A percentile compares a stretch with the other conserved stretches of the same genome.
phyloP scores from a whole-genome alignment of 257 asterid species.

The Petrea volubilis region DNA sequence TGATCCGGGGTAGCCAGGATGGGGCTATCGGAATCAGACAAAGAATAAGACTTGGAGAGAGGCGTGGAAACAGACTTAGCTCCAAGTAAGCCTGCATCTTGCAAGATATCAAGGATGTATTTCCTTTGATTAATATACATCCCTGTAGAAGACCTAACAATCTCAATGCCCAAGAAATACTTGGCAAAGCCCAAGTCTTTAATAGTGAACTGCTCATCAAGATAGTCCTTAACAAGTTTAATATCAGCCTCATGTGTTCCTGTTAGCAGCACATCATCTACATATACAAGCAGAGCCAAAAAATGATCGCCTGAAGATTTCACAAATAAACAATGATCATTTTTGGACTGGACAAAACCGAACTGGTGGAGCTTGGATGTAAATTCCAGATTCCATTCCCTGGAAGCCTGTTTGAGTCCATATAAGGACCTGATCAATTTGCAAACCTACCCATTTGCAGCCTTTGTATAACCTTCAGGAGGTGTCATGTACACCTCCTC shows the following conservation, averaged over 20 bases:
- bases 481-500: too few relatives aligned
- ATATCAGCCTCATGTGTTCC: neutral
- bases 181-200: neutral
- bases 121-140: neutral
- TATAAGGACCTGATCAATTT: too few relatives aligned
- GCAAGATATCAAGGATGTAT: neutral
- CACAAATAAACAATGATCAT: neutral
- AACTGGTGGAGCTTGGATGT: neutral
- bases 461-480: too few relatives aligned
- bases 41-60: too few relatives aligned
- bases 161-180: neutral
- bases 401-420: too few relatives aligned
- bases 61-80: neutral
- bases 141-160: neutral
- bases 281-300: neutral
- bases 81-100: neutral
- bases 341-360: neutral
- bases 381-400: neutral
- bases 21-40: neutral
- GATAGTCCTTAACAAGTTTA: neutral
- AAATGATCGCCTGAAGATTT: neutral
- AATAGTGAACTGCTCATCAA: neutral
- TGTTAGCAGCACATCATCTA: neutral
- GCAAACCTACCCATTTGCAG: too few relatives aligned
- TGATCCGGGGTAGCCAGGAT: neutral